Percentiles rank a stretch among this genome's conserved stretches.
Evolutionary conservation across 2,329 filamentous ascomycete genomes (phyloP).

Genomic region (Stachybotrys elegans): DNA sequence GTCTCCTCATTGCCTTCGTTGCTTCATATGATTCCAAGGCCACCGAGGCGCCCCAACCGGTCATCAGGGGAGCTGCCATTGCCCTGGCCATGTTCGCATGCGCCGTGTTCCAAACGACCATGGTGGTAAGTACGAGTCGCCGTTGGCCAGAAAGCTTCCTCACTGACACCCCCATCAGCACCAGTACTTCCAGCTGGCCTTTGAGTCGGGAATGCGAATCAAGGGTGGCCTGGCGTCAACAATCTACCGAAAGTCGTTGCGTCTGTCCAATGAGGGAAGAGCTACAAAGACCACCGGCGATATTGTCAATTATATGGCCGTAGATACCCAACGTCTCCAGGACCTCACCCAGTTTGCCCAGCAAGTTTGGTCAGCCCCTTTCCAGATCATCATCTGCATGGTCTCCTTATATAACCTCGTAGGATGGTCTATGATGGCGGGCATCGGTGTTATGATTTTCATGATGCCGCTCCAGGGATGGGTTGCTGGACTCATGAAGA

Average conservation of each 20-base stretch:
- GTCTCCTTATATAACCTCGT: slow-evolving; percentile 92
- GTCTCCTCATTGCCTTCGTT: slow-evolving; percentile 79
- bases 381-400: slow-evolving; percentile 96
- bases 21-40: slow-evolving; percentile 63
- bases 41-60: slow-evolving; percentile 63
- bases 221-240: slow-evolving; percentile 84
- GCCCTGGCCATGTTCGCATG: slow-evolving; percentile 88
- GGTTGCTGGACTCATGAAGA: slow-evolving; percentile 91
- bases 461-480: slow-evolving; percentile 96
- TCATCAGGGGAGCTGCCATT: slow-evolving; percentile 80
- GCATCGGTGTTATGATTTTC: slow-evolving; percentile 88
- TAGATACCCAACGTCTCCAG: slow-evolving; percentile 91
- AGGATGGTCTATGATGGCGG: slow-evolving; percentile 91
- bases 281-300: slow-evolving; percentile 88
- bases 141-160: no score
- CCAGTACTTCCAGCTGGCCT: slow-evolving; percentile 94
- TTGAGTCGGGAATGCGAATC: slow-evolving; percentile 94
- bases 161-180: slow-evolving; percentile 39
- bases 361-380: slow-evolving; percentile 93
- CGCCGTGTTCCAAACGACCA: slow-evolving; percentile 80
- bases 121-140: slow-evolving; percentile 47
- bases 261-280: slow-evolving; percentile 87
- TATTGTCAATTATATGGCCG: slow-evolving; percentile 99
- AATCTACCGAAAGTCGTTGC: slow-evolving; percentile 89
- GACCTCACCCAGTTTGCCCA: slow-evolving; percentile 94